Conservation (phyloP, 176 grass and related monocot species). For the Carex kokanica region DNA sequence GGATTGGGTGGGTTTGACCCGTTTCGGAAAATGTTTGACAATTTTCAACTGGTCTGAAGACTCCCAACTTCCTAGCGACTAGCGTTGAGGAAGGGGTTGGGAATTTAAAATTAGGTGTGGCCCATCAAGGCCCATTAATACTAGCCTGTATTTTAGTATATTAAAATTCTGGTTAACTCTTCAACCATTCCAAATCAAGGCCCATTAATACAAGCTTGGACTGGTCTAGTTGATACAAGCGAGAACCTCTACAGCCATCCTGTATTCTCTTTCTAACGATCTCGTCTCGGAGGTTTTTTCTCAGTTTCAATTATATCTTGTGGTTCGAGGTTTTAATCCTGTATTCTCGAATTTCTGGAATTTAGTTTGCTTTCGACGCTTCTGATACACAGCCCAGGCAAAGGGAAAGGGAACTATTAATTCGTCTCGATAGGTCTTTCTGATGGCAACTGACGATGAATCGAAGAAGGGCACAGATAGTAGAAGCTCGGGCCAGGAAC, state of each 20-base stretch:
- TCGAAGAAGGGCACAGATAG: slow-evolving; percentile 64
- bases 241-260: neutral
- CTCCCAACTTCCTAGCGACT: neutral
- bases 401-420: neutral
- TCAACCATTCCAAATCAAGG: neutral
- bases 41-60: neutral
- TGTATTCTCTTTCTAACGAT: neutral
- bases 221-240: neutral
- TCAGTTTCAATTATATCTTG: neutral
- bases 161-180: neutral
- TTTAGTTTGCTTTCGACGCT: neutral
- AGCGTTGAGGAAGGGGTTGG: neutral
- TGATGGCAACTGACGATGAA: slow-evolving; percentile 63
- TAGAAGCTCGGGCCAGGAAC: slow-evolving; percentile 72
- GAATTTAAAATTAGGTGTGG: neutral
- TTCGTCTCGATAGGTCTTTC: neutral
- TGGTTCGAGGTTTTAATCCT: neutral
- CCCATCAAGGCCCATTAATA: neutral
- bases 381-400: neutral
- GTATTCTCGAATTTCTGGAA: neutral
- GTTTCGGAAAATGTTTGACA: neutral
- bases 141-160: neutral
- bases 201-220: neutral
- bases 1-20: neutral
- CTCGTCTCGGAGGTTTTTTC: neutral